Evolutionary conservation across 106 monocot genomes (phyloP).

Genomic region (Posidonia australis): DNA sequence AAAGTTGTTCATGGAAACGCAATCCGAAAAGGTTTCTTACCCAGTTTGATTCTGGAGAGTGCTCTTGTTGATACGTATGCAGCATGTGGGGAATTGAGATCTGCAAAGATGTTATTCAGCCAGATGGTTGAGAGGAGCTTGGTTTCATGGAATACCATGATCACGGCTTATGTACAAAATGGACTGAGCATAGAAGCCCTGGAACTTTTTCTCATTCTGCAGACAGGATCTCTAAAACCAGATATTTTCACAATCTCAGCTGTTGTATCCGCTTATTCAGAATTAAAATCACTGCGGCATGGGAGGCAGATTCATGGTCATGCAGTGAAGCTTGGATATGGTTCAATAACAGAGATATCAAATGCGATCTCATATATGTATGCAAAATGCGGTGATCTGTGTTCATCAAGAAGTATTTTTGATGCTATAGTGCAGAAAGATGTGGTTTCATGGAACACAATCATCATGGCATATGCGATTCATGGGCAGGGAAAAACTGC

Average conservation of each 20-base stretch:
- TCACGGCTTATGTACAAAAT: too few relatives aligned
- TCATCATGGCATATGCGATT: constrained; percentile 76
- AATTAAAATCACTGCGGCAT: too few relatives aligned
- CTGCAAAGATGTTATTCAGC: too few relatives aligned
- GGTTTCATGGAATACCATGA: too few relatives aligned
- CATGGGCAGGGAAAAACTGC: constrained; percentile 56
- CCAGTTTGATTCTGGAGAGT: background rate
- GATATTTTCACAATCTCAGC: too few relatives aligned
- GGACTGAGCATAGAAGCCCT: background rate
- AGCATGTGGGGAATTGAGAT: constrained; percentile 49
- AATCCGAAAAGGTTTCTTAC: constrained; percentile 44
- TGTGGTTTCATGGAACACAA: constrained; percentile 68
- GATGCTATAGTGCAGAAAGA: constrained; percentile 34
- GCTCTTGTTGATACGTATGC: constrained; percentile 43
- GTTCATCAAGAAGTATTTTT: background rate
- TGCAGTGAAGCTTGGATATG: background rate
- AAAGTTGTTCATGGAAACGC: background rate
- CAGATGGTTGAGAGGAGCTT: constrained; percentile 15
- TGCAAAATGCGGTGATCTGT: background rate
- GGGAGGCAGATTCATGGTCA: background rate
- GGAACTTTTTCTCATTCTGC: too few relatives aligned
- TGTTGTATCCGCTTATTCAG: too few relatives aligned
- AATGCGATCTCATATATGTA: background rate
- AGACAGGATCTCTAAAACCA: too few relatives aligned
- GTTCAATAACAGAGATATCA: background rate